phyloP scores from a whole-genome alignment of 129 eudicot genomes.

The Centaurea solstitialis region DNA sequence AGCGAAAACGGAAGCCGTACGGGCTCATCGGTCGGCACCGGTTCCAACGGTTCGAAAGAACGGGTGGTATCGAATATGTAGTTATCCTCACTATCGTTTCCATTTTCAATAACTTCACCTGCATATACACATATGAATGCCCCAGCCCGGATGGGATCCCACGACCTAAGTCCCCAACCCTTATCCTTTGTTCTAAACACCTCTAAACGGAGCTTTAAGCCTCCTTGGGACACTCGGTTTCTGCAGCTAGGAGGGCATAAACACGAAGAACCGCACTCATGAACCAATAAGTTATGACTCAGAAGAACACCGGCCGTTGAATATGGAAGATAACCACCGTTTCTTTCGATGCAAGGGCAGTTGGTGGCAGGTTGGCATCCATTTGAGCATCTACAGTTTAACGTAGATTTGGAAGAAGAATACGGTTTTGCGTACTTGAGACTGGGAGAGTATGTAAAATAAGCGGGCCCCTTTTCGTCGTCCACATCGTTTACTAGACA shows the following conservation, averaged over 20 bases:
- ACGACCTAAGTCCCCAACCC: slow-evolving; percentile 69
- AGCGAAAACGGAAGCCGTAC: slow-evolving; percentile 34
- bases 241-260: slow-evolving; percentile 53
- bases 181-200: slow-evolving; percentile 53
- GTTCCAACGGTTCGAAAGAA: slow-evolving; percentile 39
- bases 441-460: slow-evolving; percentile 48
- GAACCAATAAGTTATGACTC: slow-evolving; percentile 42
- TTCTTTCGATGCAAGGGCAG: slow-evolving; percentile 61
- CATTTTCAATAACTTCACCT: slow-evolving; percentile 50
- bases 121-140: slow-evolving; percentile 66
- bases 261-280: slow-evolving; percentile 59
- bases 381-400: slow-evolving; percentile 48
- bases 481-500: slow-evolving; percentile 62
- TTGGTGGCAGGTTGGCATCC: slow-evolving; percentile 55
- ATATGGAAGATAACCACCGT: slow-evolving; percentile 66
- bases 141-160: slow-evolving; percentile 68
- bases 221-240: slow-evolving; percentile 53
- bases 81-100: slow-evolving; percentile 35
- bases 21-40: slow-evolving; percentile 35
- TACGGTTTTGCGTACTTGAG: slow-evolving; percentile 41
- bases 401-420: slow-evolving; percentile 26
- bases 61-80: slow-evolving; percentile 50
- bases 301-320: slow-evolving; percentile 44
- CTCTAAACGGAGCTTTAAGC: slow-evolving; percentile 49
- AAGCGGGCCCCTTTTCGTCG: slow-evolving; percentile 51